Evolutionary conservation across 108 stramenopile genomes (phyloP).

Genomic region (Skeletonema marinoi): DNA sequence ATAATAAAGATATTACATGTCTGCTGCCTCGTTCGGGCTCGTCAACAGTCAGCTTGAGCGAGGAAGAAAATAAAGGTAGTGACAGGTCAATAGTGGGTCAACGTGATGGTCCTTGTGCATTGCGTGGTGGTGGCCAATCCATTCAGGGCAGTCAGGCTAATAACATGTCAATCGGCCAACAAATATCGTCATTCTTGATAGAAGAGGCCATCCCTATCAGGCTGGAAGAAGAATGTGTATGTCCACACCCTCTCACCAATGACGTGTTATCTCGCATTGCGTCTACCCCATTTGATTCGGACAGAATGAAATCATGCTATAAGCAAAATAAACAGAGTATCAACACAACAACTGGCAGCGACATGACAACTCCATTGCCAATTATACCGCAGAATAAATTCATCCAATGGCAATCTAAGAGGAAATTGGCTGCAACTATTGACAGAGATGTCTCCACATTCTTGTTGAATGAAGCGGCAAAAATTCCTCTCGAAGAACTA

Average conservation of each 20-base stretch:
- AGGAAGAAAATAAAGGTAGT: neutral
- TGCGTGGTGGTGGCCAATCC: neutral
- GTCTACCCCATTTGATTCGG: slow-evolving; percentile 1
- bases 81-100: neutral
- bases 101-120: neutral
- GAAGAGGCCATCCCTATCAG: neutral
- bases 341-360: neutral
- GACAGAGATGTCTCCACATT: neutral
- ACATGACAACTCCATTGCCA: neutral
- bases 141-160: neutral
- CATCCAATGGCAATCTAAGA: neutral
- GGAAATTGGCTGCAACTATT: neutral
- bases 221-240: neutral
- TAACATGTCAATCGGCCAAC: neutral
- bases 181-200: neutral
- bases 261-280: slow-evolving; percentile 4
- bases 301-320: neutral
- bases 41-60: neutral
- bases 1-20: neutral
- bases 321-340: neutral
- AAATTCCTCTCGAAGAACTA: neutral
- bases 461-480: neutral
- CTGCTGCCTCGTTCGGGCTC: neutral
- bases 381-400: slow-evolving; percentile 8
- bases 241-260: neutral